phyloP scores from a whole-genome alignment of 148 eudicot species.

The Dysphania ambrosioides region DNA sequence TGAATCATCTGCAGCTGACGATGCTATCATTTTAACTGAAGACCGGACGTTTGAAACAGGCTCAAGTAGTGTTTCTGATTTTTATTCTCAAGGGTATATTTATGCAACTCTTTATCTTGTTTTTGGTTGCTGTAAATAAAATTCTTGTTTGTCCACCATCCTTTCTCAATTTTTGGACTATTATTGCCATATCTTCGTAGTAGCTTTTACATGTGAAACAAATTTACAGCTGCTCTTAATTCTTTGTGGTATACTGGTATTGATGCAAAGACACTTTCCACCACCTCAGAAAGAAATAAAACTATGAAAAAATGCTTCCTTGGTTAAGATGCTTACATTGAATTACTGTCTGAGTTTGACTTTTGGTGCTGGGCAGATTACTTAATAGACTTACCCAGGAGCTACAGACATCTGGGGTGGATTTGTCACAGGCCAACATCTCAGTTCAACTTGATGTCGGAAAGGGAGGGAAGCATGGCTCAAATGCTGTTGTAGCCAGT shows the following conservation, averaged over 20 bases:
- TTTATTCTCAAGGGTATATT: slow-evolving; percentile 69
- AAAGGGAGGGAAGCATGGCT: slow-evolving; percentile 38
- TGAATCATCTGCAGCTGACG: slow-evolving; percentile 38
- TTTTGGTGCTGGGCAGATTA: slow-evolving; percentile 47
- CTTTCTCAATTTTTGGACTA: not conserved
- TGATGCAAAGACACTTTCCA: not conserved
- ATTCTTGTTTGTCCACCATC: not conserved
- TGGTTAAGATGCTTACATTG: not conserved
- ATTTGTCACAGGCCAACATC: slow-evolving; percentile 75
- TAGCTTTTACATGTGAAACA: not conserved
- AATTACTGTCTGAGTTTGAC: not conserved
- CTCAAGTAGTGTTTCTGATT: slow-evolving; percentile 49
- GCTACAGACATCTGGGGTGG: slow-evolving; percentile 84
- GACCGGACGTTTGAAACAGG: slow-evolving; percentile 43
- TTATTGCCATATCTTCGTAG: not conserved
- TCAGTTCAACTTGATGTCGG: slow-evolving; percentile 80
- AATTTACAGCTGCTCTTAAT: not conserved
- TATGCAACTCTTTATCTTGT: slow-evolving; percentile 11
- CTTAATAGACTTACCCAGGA: slow-evolving; percentile 60
- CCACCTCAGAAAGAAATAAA: not conserved
- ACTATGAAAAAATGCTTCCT: not conserved
- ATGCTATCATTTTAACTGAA: slow-evolving; percentile 39
- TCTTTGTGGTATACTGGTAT: too few species aligned
- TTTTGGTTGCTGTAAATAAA: not conserved
- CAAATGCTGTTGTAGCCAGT: slow-evolving; percentile 21